Evolutionary conservation across 495 filamentous ascomycete species (phyloP), one percentile per base, ranked within the genome.

Genomic region (Penicillium macrosclerotiorum): DNA sequence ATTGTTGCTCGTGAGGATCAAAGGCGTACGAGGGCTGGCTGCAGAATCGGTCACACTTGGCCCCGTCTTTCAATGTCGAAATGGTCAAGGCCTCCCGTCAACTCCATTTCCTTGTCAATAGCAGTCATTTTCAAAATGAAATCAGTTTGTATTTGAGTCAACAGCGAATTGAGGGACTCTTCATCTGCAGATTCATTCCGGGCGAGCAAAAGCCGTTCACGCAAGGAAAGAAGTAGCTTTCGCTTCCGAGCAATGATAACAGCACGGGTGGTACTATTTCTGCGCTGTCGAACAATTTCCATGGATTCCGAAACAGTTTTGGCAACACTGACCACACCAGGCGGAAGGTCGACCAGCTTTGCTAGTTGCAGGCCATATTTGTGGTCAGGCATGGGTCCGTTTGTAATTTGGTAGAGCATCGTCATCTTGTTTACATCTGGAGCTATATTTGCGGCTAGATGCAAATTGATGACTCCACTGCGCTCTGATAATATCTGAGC

Each of bases 321-420:
- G 0, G 92, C 91, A 13, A 82, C 72, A 17, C 83, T 63, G 7
- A 96, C 61, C 11, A 95, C 78, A 19, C 62, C 57, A 1, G 72
- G 63, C 2, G 89, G 88, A 3, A 98, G 78, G 22, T 85, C 80
- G 18, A 93, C 79, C 9, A 90, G 76, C 43, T 80, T 77, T 0
- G 93, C 89, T 3, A 96, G 77, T 4, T 82, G 74, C 4, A 97
- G 71, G 2, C 80, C 80, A 59, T 97, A 97, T 51, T 90, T 80
- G 45, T 84, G 73, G 47, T 86, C 82, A 45, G 82, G 65, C 5
- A 89, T 80, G 3, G 74, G 76, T 0, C 91, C 92, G 23, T 82
- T 72, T 16, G 77, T 68, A 42, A 96, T 77, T 36, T 81, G 88
- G 64, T 97, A 96, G 1, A 90, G 76, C 86, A 96, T 93, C 0